Base-by-base conservation (phyloP, 495 filamentous ascomycete species). In the Pseudevernia furfuracea region DNA sequence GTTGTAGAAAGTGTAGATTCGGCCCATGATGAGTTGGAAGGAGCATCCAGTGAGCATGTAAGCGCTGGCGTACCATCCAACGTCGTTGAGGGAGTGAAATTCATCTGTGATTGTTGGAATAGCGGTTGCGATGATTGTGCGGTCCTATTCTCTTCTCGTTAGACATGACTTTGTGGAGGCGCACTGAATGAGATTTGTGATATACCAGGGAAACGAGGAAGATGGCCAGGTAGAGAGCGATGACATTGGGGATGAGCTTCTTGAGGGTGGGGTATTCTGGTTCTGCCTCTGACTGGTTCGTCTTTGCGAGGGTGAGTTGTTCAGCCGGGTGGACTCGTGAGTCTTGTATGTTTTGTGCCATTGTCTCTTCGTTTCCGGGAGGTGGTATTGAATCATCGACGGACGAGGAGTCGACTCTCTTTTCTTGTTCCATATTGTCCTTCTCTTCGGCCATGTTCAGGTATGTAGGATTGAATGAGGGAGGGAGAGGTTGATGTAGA, bases 1-100 rank as follows among this genome's bases (percentile, higher is more conserved):
- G 72, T 71, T 70, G 74, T 87, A 90, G 79, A 89, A 90, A 6
- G 84, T 87, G 77, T 93, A 94, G 59, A 93, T 71, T 67, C 86
- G 85, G 67, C 90, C 90, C 68, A 88, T 89, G 41, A 88, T 74
- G 30, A 92, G 77, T 66, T 89, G 86, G 41, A 92, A 82, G 14
- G 87, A 73, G 71, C 82, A 87, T 2, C 83, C 82, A 30, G 84
- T 87, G 69, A 92, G 82, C 62, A 92, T 80, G 71, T 86, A 91
- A 43, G 86, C 80, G 23, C 79, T 79, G 21, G 78, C 82, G 72
- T 87, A 87, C 75, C 88, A 90, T 46, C 84, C 85, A 2, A 90
- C 81, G 59, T 89, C 84, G 41, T 78, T 73, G 3, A 91, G 71
- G 46, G 82, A 79, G 36, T 87, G 74, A 71, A 91, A 90, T 37